These are phyloP conservation scores for Cyclocybe aegerita DNA, from an alignment of 768 basidiomycete genomes.

Conservation along the genomic window DNA sequence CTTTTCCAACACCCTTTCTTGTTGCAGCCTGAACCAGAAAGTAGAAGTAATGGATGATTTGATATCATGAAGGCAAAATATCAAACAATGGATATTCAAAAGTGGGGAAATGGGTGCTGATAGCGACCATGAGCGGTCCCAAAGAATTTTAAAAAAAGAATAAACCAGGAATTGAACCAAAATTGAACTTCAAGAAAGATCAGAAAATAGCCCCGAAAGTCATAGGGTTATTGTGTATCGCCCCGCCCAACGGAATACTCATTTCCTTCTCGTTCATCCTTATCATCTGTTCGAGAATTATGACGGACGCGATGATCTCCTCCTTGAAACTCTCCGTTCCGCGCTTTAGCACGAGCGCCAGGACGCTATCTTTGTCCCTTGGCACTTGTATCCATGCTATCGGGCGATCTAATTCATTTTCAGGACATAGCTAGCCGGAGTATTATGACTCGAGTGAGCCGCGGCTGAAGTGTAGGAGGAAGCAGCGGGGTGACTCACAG, in stretches of 20 bases:
- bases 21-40: too few species aligned
- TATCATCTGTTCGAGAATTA: slow-evolving; percentile 1
- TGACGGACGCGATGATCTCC: slow-evolving; percentile 6
- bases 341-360: not conserved
- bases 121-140: too few species aligned
- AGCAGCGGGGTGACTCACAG: not conserved
- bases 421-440: slow-evolving; percentile 4
- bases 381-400: slow-evolving; percentile 8
- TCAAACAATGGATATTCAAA: too few species aligned
- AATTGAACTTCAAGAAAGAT: too few species aligned
- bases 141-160: too few species aligned
- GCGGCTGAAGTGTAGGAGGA: not conserved
- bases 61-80: too few species aligned
- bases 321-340: slow-evolving; percentile 4
- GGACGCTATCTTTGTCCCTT: not conserved
- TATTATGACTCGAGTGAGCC: not conserved
- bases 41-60: too few species aligned
- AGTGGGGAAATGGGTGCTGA: too few species aligned
- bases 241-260: not conserved
- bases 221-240: too few species aligned
- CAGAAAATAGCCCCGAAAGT: too few species aligned
- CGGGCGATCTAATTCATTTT: slow-evolving; percentile 2
- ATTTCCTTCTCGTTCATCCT: not conserved
- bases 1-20: too few species aligned
- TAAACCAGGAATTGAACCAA: too few species aligned